Base-by-base conservation (phyloP, 257 asterid species). In the Primulina eburnea region DNA sequence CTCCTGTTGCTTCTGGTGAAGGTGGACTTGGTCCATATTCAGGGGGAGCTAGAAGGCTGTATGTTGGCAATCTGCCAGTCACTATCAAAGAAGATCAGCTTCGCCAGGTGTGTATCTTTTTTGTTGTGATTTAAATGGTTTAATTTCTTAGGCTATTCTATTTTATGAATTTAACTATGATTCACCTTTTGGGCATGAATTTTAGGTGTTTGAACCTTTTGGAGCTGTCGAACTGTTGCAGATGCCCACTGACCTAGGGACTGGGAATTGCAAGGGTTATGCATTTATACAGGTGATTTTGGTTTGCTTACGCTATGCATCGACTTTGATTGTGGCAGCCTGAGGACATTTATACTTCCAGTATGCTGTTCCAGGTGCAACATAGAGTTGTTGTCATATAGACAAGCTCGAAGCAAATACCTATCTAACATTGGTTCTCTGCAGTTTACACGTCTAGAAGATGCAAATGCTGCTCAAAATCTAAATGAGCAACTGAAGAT, bases 381-480 rank as follows among this genome's bases (percentile, higher is more conserved):
- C 50, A 67, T 64, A 28, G 67, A 40, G 6, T 17, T 61, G 69
- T 30, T 43, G 20, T 67, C 18, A 37, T 65, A 58, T 11, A 63
- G 56, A 53, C 2, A 14, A 3, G 56, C 56, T 50, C 56, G 58
- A 38, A 56, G 57, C 26, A 29, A 60, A 56, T 69, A 70, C 67
- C 40, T 71, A 14, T 29, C 64, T 71, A 47, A 70, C 55, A 32
- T 62, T 20, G 65, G 53, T 50, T 58, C 59, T 29, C 59, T 34
- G 77, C 90, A 88, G 95, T 86, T 82, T 82, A 83, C 88, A 67
- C 87, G 86, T 7, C 83, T 82, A 68, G 95, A 88, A 73, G 88
- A 86, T 81, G 84, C 92, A 65, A 82, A 80, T 74, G 88, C 91
- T 65, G 90, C 95, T 64, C 88, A 79, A 75, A 86, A 80, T 81